A percentile compares a stretch with the other conserved stretches of the same genome.
phyloP scores from a whole-genome alignment of 192 early-diverging fungal genomes.

The Entomortierella beljakovae region DNA sequence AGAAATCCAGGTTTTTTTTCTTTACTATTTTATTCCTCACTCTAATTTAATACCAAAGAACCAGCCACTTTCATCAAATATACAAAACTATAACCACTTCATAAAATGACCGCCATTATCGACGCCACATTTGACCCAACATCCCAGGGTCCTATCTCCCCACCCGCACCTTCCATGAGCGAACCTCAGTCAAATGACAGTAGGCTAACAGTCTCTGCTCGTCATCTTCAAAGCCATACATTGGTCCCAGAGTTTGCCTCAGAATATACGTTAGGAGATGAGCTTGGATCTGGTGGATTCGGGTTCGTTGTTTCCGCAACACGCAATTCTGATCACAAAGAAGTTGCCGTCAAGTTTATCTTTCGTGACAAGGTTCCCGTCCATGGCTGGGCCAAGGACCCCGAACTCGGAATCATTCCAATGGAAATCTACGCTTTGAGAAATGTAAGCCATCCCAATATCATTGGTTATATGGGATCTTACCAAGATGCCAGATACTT shows the following conservation, averaged over 20 bases:
- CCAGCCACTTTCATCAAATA: background rate
- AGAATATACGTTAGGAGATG: slow-evolving; percentile 61
- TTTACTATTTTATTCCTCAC: background rate
- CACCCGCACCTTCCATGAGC: slow-evolving; percentile 18
- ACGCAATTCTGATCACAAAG: slow-evolving; percentile 58
- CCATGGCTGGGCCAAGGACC: slow-evolving; percentile 60
- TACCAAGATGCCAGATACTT: slow-evolving; percentile 61
- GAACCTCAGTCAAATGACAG: background rate
- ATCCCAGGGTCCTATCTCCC: slow-evolving; percentile 27
- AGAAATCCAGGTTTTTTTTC: background rate
- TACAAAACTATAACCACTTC: background rate
- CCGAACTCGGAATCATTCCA: slow-evolving; percentile 58
- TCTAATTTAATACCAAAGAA: background rate
- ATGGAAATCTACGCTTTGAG: slow-evolving; percentile 67
- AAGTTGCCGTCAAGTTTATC: slow-evolving; percentile 84
- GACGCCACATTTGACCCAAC: slow-evolving; percentile 45
- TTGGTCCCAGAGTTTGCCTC: slow-evolving; percentile 30
- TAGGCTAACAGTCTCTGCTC: slow-evolving; percentile 40
- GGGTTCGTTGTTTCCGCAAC: slow-evolving; percentile 74
- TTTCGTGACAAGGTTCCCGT: slow-evolving; percentile 64
- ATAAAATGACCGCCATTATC: slow-evolving; percentile 27
- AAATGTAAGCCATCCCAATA: slow-evolving; percentile 68
- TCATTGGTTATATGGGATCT: slow-evolving; percentile 68
- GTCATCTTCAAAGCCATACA: slow-evolving; percentile 19
- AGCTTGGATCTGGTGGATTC: slow-evolving; percentile 78